Evolutionary conservation across 139 green algal species (phyloP).

Genomic region (Tetradesmus obliquus): DNA sequence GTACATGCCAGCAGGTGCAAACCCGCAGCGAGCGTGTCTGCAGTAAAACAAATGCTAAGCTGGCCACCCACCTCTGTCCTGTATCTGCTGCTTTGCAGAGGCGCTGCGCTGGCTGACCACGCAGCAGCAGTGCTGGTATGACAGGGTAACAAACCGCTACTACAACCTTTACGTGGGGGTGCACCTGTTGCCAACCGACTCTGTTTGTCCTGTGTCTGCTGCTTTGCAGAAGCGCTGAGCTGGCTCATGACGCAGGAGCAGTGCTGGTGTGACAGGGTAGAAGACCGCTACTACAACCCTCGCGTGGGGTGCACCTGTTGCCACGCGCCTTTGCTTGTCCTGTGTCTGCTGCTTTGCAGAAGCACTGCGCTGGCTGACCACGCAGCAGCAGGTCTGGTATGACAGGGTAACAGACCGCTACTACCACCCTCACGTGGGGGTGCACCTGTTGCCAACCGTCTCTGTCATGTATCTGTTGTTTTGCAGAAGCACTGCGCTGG

Average conservation of each 20-base stretch:
- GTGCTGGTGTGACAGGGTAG: conserved; percentile 19
- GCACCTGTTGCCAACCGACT: background rate
- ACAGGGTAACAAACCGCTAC: background rate
- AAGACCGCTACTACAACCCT: conserved; percentile 34
- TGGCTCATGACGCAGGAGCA: background rate
- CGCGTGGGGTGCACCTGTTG: background rate
- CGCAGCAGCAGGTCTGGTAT: background rate
- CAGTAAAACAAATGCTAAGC: background rate
- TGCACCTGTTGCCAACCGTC: too few species aligned
- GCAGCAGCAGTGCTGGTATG: conserved; percentile 22
- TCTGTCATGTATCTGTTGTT: background rate
- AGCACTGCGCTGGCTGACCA: background rate
- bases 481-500: background rate
- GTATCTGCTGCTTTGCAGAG: background rate
- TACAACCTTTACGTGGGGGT: background rate
- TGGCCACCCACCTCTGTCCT: background rate
- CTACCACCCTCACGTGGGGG: conserved; percentile 7
- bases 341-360: too few species aligned
- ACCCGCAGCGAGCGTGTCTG: background rate
- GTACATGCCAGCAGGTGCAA: too few species aligned
- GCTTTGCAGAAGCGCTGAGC: background rate
- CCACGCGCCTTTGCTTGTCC: background rate
- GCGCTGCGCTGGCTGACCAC: background rate
- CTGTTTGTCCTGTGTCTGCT: background rate
- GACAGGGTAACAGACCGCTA: conserved; percentile 11